These are phyloP conservation scores for Pythium guiyangense DNA, from an alignment of 352 stramenopile species.

Conservation along the genomic window DNA sequence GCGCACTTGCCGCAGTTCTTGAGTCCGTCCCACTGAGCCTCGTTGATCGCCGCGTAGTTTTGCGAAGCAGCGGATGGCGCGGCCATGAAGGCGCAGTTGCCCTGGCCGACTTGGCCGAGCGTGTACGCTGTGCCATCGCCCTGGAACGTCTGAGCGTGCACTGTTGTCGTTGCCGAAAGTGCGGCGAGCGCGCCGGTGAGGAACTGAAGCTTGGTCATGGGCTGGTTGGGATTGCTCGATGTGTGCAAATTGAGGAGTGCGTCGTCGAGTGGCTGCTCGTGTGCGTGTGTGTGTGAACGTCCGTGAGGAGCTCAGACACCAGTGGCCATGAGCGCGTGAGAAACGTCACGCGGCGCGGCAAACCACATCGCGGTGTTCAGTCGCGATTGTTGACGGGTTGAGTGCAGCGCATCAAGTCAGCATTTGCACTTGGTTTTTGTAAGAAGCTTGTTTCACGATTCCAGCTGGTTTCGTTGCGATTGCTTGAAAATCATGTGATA, in stretches of 20 bases:
- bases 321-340: too few relatives aligned
- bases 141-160: slow-evolving; percentile 14
- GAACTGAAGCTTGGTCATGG: slow-evolving; percentile 3
- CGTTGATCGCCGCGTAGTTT: slow-evolving; percentile 52
- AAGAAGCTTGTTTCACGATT: not conserved
- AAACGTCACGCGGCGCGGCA: too few relatives aligned
- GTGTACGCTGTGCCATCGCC: slow-evolving; percentile 47
- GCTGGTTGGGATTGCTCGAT: not conserved
- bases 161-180: not conserved
- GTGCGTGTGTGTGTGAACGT: not conserved
- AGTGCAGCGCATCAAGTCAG: not conserved
- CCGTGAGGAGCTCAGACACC: too few relatives aligned
- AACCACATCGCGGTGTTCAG: too few relatives aligned
- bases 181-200: slow-evolving; percentile 1
- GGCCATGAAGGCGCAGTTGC: slow-evolving; percentile 58
- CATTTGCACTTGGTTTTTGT: not conserved
- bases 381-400: too few relatives aligned
- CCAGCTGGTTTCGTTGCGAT: not conserved
- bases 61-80: slow-evolving; percentile 16
- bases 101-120: slow-evolving; percentile 20
- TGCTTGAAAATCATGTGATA: not conserved
- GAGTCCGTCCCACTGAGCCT: slow-evolving; percentile 35
- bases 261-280: not conserved
- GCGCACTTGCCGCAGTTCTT: slow-evolving; percentile 39
- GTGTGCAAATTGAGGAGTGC: not conserved